A percentile compares a stretch with the other conserved stretches of the same genome.
phyloP scores from a whole-genome alignment of 768 basidiomycete species.

The Termitomyces sp. region DNA sequence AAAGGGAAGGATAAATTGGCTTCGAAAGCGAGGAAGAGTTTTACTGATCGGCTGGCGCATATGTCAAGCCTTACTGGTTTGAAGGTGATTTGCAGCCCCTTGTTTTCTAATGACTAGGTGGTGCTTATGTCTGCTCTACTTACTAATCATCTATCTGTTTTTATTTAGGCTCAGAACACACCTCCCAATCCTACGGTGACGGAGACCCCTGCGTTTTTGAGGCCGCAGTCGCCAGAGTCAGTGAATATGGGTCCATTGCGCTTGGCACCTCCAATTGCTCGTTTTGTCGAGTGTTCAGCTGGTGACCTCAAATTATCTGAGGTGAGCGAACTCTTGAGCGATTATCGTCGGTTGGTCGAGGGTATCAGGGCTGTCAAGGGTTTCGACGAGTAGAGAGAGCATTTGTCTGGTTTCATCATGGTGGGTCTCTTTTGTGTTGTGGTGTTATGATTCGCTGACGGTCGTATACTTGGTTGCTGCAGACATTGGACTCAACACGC shows the following conservation, averaged over 20 bases:
- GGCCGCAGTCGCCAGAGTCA: conserved; percentile 29
- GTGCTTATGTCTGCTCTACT: not conserved
- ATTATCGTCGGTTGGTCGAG: conserved; percentile 79
- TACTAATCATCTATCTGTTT: conserved; percentile 4
- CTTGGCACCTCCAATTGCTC: conserved; percentile 58
- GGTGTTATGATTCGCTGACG: not conserved
- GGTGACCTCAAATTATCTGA: conserved; percentile 83
- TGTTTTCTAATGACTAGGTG: not conserved
- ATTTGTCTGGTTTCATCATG: not conserved
- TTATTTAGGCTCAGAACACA: conserved; percentile 23
- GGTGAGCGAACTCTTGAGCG: conserved; percentile 71
- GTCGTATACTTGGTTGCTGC: not conserved
- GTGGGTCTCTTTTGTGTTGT: not conserved
- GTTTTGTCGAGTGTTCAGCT: conserved; percentile 68
- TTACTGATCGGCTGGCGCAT: conserved; percentile 79
- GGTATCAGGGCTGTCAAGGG: conserved; percentile 58
- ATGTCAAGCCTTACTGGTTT: conserved; percentile 61
- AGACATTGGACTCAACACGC: not conserved
- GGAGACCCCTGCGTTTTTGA: conserved; percentile 37
- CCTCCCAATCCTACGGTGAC: conserved; percentile 10
- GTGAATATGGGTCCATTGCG: conserved; percentile 23
- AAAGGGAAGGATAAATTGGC: conserved; percentile 9
- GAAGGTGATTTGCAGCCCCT: conserved; percentile 25
- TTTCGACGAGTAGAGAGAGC: conserved; percentile 37
- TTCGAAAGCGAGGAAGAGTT: conserved; percentile 51